Percentiles rank a stretch among this genome's conserved stretches.
phyloP scores from a whole-genome alignment of 129 eudicot genomes.

The Ambrosia trifida region DNA sequence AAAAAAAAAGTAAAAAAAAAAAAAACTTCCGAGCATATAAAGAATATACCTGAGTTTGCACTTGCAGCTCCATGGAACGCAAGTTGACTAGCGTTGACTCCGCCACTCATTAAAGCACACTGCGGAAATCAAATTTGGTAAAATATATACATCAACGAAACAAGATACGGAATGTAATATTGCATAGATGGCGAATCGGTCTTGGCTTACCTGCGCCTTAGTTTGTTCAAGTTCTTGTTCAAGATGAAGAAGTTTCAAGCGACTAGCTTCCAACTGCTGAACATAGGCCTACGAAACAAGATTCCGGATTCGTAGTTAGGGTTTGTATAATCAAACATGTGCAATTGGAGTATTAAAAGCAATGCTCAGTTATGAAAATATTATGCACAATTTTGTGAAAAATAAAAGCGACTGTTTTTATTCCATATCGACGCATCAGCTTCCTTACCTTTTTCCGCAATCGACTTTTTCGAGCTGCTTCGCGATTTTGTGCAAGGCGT shows the following conservation, averaged over 20 bases:
- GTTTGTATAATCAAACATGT: no score
- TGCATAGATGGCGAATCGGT: not conserved
- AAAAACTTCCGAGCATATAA: not conserved
- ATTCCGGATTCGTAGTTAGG: conserved; percentile 16
- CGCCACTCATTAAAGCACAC: conserved; percentile 67
- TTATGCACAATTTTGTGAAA: no score
- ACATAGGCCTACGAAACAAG: conserved; percentile 76
- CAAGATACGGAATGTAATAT: conserved; percentile 10
- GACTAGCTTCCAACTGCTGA: conserved; percentile 89
- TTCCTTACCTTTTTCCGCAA: conserved; percentile 78
- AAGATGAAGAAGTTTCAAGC: conserved; percentile 63
- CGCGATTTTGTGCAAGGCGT: conserved; percentile 97
- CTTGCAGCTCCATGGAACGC: conserved; percentile 52
- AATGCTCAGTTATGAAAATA: no score
- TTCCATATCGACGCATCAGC: not conserved
- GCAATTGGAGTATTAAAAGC: no score
- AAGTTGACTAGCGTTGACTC: conserved; percentile 58
- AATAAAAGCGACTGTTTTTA: not conserved
- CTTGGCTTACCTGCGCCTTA: conserved; percentile 64
- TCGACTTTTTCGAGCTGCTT: conserved; percentile 99
- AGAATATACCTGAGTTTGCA: conserved; percentile 59
- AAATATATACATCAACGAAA: not conserved
- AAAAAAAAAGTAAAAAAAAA: no score
- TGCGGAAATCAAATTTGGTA: conserved; percentile 33
- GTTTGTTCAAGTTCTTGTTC: conserved; percentile 93